Conservation (phyloP, 495 filamentous ascomycete genomes). For the Penicillium taxi region DNA sequence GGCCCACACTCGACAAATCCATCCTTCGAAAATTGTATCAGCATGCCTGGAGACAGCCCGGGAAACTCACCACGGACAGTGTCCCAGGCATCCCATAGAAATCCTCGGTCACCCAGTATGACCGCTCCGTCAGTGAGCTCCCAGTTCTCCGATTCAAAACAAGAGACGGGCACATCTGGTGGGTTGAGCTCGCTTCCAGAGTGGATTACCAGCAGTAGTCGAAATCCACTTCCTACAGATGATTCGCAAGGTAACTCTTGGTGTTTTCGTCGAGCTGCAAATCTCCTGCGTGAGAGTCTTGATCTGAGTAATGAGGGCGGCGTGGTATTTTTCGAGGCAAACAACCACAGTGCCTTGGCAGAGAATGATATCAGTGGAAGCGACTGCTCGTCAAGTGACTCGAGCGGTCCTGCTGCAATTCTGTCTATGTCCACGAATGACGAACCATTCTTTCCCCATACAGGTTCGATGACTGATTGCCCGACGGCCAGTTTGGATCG, state of each 20-base stretch:
- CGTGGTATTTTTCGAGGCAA: constrained; percentile 47
- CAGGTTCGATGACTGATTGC: constrained; percentile 23
- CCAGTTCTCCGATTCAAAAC: constrained; percentile 18
- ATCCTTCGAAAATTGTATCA: constrained; percentile 21
- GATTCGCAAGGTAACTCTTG: constrained; percentile 35
- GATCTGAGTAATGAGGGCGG: constrained; percentile 45
- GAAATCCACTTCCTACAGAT: constrained; percentile 28
- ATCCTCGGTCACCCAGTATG: constrained; percentile 17
- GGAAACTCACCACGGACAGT: constrained; percentile 18
- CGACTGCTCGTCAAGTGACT: constrained; percentile 23
- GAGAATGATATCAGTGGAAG: constrained; percentile 22
- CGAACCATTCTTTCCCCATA: constrained; percentile 32
- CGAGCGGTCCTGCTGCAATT: constrained; percentile 26
- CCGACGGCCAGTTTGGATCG: constrained; percentile 32
- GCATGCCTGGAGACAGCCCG: constrained; percentile 17
- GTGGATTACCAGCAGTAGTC: constrained; percentile 28
- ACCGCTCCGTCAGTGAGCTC: constrained; percentile 24
- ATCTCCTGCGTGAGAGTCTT: constrained; percentile 49
- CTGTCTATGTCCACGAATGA: constrained; percentile 33
- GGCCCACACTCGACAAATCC: constrained; percentile 18
- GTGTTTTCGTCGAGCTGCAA: constrained; percentile 49
- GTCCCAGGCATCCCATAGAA: constrained; percentile 19
- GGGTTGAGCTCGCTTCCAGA: constrained; percentile 29
- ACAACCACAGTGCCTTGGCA: constrained; percentile 23
- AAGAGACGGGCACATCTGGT: constrained; percentile 18